These are phyloP conservation scores for Chaetomium cochliodes DNA, from an alignment of 495 filamentous ascomycete genomes.

Conservation along the genomic window DNA sequence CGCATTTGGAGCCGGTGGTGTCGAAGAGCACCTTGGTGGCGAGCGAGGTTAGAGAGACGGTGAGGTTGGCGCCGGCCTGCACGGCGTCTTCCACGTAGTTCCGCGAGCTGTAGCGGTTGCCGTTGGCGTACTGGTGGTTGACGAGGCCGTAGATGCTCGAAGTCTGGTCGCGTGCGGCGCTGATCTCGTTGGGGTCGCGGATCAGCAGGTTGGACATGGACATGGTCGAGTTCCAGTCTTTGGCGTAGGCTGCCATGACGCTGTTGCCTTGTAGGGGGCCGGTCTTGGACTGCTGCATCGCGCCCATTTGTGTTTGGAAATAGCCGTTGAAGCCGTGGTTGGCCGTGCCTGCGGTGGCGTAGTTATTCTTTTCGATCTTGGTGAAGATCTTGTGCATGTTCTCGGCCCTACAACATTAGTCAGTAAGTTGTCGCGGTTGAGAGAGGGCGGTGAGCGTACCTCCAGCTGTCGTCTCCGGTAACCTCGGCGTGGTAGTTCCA, in stretches of 20 bases:
- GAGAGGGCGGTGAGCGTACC: neutral
- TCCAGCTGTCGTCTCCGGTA: slow-evolving; percentile 11
- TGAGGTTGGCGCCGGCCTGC: slow-evolving; percentile 32
- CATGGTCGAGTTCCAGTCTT: slow-evolving; percentile 29
- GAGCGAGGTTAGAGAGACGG: slow-evolving; percentile 38
- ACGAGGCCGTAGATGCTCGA: slow-evolving; percentile 38
- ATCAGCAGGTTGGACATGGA: slow-evolving; percentile 33
- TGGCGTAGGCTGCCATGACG: slow-evolving; percentile 35
- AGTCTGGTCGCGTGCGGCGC: slow-evolving; percentile 35
- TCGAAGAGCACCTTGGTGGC: slow-evolving; percentile 32
- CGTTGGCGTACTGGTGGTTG: slow-evolving; percentile 37
- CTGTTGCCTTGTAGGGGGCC: slow-evolving; percentile 32
- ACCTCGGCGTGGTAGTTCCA: slow-evolving; percentile 16
- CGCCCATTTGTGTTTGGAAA: slow-evolving; percentile 40
- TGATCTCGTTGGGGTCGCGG: slow-evolving; percentile 39
- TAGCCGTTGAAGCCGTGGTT: slow-evolving; percentile 11
- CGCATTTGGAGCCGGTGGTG: neutral
- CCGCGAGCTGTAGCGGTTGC: slow-evolving; percentile 39
- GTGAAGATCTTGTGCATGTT: slow-evolving; percentile 17
- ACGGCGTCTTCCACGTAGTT: slow-evolving; percentile 38
- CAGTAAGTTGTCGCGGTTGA: neutral
- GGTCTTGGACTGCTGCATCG: slow-evolving; percentile 27
- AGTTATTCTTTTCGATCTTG: slow-evolving; percentile 13
- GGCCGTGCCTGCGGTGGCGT: neutral
- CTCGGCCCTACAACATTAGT: neutral